These are phyloP conservation scores for Phragmites australis DNA, from an alignment of 176 grass and related monocot genomes.

Conservation along the genomic window DNA sequence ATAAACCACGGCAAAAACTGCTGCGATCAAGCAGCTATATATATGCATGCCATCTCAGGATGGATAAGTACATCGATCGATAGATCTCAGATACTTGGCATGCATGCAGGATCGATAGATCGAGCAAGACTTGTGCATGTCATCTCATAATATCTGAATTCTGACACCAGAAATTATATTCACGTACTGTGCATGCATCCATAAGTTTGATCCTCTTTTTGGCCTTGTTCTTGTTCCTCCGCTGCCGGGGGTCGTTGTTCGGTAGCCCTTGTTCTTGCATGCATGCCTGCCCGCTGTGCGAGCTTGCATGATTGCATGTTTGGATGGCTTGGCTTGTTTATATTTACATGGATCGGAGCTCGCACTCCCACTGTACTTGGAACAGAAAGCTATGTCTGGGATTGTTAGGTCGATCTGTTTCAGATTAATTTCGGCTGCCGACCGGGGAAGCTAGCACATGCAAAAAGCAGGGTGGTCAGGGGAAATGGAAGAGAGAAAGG, in stretches of 20 bases:
- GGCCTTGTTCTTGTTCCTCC: slow-evolving; percentile 4
- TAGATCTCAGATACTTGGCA: too few species aligned
- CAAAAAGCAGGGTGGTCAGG: not conserved
- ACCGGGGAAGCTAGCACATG: not conserved
- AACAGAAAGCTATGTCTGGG: not conserved
- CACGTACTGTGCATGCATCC: not conserved
- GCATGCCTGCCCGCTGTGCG: not conserved
- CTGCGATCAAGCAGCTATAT: too few species aligned
- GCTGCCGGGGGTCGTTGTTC: not conserved
- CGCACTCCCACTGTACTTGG: not conserved
- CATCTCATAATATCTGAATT: not conserved
- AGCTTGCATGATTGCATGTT: not conserved
- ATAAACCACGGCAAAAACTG: too few species aligned
- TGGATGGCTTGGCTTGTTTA: slow-evolving; percentile 3
- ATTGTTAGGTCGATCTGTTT: not conserved
- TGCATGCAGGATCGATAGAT: not conserved
- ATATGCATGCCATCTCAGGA: not conserved
- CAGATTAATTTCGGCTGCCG: not conserved
- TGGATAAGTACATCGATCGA: too few species aligned
- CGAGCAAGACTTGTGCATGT: not conserved
- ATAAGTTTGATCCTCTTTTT: not conserved
- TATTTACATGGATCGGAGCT: slow-evolving; percentile 3
- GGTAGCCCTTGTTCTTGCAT: slow-evolving; percentile 21
- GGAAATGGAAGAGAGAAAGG: not conserved
- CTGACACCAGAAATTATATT: not conserved